Base-by-base conservation (phyloP, 2,329 filamentous ascomycete species). In the Hirsutella minnesotensis region DNA sequence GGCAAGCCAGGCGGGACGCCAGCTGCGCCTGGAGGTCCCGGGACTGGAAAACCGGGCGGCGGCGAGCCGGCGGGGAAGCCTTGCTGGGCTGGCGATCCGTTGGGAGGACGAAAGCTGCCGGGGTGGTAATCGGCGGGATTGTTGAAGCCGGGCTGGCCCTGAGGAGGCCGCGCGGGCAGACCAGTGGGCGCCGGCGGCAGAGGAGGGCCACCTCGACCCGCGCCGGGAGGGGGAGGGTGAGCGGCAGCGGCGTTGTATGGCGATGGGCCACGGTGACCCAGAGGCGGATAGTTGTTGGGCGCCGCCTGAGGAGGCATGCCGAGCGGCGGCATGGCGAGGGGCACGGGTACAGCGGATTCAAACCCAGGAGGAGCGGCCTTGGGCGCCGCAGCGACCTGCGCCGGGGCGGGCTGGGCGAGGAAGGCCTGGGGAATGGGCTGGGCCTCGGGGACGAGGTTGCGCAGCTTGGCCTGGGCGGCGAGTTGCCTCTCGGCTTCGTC, bases 401-500 rank as follows among this genome's bases (percentile, higher is more conserved):
- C 33, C 3, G 33, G 15, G 9, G 33, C 55, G 42, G 30, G 55
- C 49, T 50, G 59, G 15, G 3, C 15, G 42, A 89, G 75, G 51
- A 94, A 80, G 46, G 80, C 83, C 4, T 84, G 75, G 2, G 86
- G 84, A 41, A 92, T 67, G 19, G 82, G 77, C 56, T 89, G 84
- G 3, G 81, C 75, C 50, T 88, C 83, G 30, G 88, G 84, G 41
- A 87, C 78, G 47, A 98, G 85, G 56, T 95, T 95, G 62, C 95
- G 86, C 60, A 89, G 90, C 66, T 90, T 90, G 44, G 89, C 92
- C 65, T 95, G 86, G 22, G 84, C 81, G 24, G 92, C 92, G 38
- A 98, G 77, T 69, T 87, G 84, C 56, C 92, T 75, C 66, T 98
- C 92, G 24, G 92, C 92, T 53, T 88, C 77, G 60, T 98, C 92